Base-by-base conservation (phyloP, 257 asterid species). In the Solanum acaule region DNA sequence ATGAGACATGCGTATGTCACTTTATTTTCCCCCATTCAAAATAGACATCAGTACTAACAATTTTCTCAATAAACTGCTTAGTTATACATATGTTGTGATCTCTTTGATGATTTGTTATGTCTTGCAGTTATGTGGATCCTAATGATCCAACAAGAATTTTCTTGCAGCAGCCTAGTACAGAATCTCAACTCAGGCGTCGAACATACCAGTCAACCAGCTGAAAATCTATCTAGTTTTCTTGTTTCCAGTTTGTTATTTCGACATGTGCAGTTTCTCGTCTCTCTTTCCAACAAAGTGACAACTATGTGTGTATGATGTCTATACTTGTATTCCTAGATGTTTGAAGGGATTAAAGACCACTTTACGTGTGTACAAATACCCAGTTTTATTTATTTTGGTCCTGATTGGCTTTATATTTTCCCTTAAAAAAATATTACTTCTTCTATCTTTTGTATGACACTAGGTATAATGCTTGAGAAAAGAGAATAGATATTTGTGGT, bases 61-160 rank as follows among this genome's bases (percentile, higher is more conserved):
- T 37, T 37, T 75, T 75, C 49, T 11, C 20, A 76, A 38, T 37
- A 38, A 22, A 2, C 33, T 37, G 33, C 56, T 38, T 37, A 37
- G 33, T 8, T 75, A 37, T 37, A 3, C 52, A 10, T 75, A 75
- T 37, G 33, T 37, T 37, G 10, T 23, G 63, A 52, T 52, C 22
- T 38, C 34, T 76, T 22, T 38, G 56, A 37, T 76, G 15, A 38
- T 14, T 78, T 56, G 59, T 52, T 63, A 12, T 87, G 38, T 75
- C 71, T 44, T 92, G 95, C 96, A 96, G 99, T 71, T 96, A 96
- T 27, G 99, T 96, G 59, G 99, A 96, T 84, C 99, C 99, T 1
- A 96, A 94, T 70, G 98, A 96, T 85, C 98, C 99, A 22, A 95
- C 99, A 18, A 95, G 89, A 88, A 95, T 96, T 87, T 96, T 94